These are phyloP conservation scores for Babesia ovata DNA, from an alignment of 169 alveolate genomes.

Conservation along the genomic window DNA sequence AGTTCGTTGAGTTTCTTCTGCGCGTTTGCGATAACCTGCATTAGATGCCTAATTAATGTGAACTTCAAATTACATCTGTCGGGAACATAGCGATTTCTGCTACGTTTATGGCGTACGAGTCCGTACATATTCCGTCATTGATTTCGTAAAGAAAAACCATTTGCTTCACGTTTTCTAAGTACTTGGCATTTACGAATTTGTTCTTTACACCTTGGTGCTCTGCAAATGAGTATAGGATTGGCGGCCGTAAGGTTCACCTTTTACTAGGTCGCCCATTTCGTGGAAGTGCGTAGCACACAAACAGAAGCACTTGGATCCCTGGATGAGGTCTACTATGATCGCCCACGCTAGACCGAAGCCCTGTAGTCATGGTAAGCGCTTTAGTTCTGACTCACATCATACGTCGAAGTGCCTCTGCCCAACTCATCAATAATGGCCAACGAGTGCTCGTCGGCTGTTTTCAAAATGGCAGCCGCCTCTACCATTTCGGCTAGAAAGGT, in stretches of 20 bases:
- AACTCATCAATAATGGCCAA: slow-evolving; percentile 95
- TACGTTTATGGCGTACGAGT: slow-evolving; percentile 93
- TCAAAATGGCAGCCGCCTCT: slow-evolving; percentile 92
- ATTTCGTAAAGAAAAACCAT: slow-evolving; percentile 88
- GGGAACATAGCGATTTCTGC: slow-evolving; percentile 93
- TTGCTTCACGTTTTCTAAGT: slow-evolving; percentile 60
- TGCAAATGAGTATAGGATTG: slow-evolving; percentile 1
- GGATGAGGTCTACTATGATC: slow-evolving; percentile 90
- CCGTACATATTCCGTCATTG: slow-evolving; percentile 87
- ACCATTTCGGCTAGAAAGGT: slow-evolving; percentile 98
- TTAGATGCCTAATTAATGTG: too few species aligned
- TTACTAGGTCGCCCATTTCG: slow-evolving; percentile 92
- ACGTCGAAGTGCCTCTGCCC: slow-evolving; percentile 97
- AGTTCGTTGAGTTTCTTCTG: slow-evolving; percentile 43
- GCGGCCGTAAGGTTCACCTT: slow-evolving; percentile 68
- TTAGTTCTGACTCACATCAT: slow-evolving; percentile 68
- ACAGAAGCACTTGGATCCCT: slow-evolving; percentile 88
- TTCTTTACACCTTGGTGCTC: slow-evolving; percentile 86
- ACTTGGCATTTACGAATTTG: slow-evolving; percentile 81
- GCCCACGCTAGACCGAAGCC: slow-evolving; percentile 98
- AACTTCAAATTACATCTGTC: slow-evolving; percentile 52
- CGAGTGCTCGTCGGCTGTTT: slow-evolving; percentile 89
- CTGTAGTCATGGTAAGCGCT: slow-evolving; percentile 34
- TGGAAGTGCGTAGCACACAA: slow-evolving; percentile 98
- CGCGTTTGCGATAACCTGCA: slow-evolving; percentile 62